Evolutionary conservation across 2,329 filamentous ascomycete species (phyloP), one percentile per base, ranked within the genome.

Genomic region (Cladosporium sp.): DNA sequence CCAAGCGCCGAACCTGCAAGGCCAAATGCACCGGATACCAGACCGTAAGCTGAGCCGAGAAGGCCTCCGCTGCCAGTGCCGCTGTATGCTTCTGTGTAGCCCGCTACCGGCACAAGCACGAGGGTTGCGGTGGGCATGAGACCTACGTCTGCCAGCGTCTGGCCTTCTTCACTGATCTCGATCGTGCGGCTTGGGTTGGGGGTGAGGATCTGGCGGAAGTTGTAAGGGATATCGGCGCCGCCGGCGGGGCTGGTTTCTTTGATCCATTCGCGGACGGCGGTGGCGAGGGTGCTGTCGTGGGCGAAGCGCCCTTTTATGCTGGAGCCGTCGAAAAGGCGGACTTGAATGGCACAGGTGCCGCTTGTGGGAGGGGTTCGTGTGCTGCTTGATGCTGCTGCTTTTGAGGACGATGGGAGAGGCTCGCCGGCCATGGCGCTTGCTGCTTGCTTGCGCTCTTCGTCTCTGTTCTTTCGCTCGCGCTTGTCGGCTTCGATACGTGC

Each of bases 321-420:
- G 12, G 88, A 89, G 11, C 94, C 94, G 74, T 97, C 92, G 65
- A 96, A 91, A 0, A 97, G 82, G 8, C 93, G 87, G 21, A 97
- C 86, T 72, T 95, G 92, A 1, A 97, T 80, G 21, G 68, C 66
- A 62, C 75, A 77, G 21, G 67, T 70, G 23, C 68, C 67, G 16
- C 67, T 66, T 16, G 68, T 66, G 18, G 70, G 65, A 5, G 66
- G 76, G 64, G 56, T 37, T 49, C 37, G 11, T 28, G 44, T 53
- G 26, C n/a, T 46, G n/a, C 8, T 33, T 35, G 63, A 46, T 33
- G 63, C 11, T 14, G 68, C 44, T 35, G 65, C 59, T 16, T 65
- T 66, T 14, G 49, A 29, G 26, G 40, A 35, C 23, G 50, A 6
- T 8, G 61, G 61, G 12, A 63, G 23, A 44, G 61, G 61, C 35